Evolutionary conservation across 192 early-diverging fungal species (phyloP), one percentile per base, ranked within the genome.

Genomic region (Coemansia sp.): DNA sequence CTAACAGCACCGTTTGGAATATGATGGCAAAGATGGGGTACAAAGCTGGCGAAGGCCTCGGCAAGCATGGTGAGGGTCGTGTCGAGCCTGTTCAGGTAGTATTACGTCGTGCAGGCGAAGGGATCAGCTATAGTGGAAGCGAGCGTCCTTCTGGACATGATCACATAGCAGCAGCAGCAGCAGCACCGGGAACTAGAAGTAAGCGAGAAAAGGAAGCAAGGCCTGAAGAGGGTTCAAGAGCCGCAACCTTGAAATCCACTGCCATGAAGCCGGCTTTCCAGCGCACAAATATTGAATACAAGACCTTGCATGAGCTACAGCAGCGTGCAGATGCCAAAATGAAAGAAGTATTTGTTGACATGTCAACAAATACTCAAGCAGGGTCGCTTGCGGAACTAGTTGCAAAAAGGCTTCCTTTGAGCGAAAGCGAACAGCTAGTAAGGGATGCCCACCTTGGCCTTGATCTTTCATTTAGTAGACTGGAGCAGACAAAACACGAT

Each of bases 1-100:
- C 90, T 17, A 87, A 86, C 38, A 85, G 88, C 56, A 87, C 87
- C 5, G 93, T 92, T 49, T 81, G 89, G 72, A 88, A 88, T 41
- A 89, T 96, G 88, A 84, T 99, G 85, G 78, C 89, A 57, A 93
- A 91, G 67, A 94, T 95, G 92, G 96, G 96, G 40, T 99, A 92
- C 87, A 86, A 86, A 68, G 82, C 79, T 22, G 97, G 97, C 14
- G 84, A 92, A 80, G 95, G 96, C 65, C 80, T 99, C n/a, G 97
- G 97, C 1, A 84, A 84, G 51, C 88, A 90, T 7, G 93, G 94
- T 6, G 78, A 83, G 49, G 97, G 97, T 65, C 96, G 96, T 19
- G 85, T 93, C 5, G 91, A 94, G 55, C 97, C 97, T 6, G 90
- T 99, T 38, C 91, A 98, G 54, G 92, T 92, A 7, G 93, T 92